Conservation (phyloP, 345 rosid species). For the Gossypium thurberi region DNA sequence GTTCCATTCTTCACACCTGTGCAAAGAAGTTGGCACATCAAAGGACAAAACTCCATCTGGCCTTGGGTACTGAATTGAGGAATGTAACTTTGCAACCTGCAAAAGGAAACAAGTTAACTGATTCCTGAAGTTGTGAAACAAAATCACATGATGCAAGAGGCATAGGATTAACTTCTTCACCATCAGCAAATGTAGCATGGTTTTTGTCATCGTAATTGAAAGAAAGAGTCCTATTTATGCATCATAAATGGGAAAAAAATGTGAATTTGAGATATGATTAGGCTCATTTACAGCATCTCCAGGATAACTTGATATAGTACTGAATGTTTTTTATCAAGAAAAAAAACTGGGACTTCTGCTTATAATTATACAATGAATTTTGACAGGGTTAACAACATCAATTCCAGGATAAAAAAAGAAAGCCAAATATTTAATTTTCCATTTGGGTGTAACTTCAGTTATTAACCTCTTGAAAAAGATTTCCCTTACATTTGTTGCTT, state of each 20-base stretch:
- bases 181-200: neutral
- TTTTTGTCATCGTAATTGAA: neutral
- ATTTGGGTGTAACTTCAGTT: neutral
- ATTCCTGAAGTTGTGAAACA: neutral
- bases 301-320: neutral
- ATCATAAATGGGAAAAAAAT: neutral
- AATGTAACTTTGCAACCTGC: constrained; percentile 61
- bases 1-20: constrained; percentile 45
- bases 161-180: neutral
- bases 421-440: neutral
- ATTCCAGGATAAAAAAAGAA: neutral
- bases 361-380: neutral
- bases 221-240: neutral
- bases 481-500: constrained; percentile 70
- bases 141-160: neutral
- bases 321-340: neutral
- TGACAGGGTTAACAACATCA: neutral
- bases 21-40: constrained; percentile 82
- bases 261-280: neutral
- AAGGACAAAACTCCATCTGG: constrained; percentile 86
- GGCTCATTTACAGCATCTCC: neutral
- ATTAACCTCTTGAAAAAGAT: neutral
- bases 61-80: constrained; percentile 66
- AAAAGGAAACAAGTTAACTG: constrained; percentile 9
- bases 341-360: neutral